phyloP scores from a whole-genome alignment of 192 early-diverging fungal species.

The Linnemannia exigua region DNA sequence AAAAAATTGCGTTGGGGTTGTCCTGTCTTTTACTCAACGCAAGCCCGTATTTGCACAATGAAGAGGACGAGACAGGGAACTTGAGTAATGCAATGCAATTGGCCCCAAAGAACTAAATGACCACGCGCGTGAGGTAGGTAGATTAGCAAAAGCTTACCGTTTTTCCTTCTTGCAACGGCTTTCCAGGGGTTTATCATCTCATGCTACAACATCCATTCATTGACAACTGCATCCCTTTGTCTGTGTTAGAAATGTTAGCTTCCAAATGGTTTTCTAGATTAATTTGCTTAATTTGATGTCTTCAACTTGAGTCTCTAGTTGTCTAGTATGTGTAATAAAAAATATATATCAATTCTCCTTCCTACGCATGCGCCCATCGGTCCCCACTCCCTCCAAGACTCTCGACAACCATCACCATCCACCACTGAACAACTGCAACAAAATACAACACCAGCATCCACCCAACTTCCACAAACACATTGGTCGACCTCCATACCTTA shows the following conservation, averaged over 20 bases:
- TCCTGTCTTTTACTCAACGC: neutral
- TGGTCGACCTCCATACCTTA: neutral
- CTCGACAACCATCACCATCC: constrained; percentile 40
- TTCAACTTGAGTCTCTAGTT: too few relatives aligned
- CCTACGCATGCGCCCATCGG: constrained; percentile 33
- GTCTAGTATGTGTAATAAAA: neutral
- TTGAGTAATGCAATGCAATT: too few relatives aligned
- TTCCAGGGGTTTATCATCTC: neutral
- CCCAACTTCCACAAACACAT: constrained; percentile 31
- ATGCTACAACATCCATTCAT: too few relatives aligned
- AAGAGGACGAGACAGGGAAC: too few relatives aligned
- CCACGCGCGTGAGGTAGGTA: neutral
- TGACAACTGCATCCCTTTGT: too few relatives aligned
- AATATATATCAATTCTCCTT: neutral
- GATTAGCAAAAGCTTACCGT: neutral
- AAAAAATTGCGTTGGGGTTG: neutral
- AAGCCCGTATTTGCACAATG: too few relatives aligned
- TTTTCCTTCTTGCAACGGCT: neutral
- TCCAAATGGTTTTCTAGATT: too few relatives aligned
- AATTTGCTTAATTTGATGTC: neutral
- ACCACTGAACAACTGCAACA: constrained; percentile 33
- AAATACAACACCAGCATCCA: constrained; percentile 43
- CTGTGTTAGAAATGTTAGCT: too few relatives aligned
- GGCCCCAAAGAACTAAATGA: neutral
- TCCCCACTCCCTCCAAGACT: constrained; percentile 32